Conservation (phyloP, 1,284 basidiomycete genomes). For the Ustilago crameri region DNA sequence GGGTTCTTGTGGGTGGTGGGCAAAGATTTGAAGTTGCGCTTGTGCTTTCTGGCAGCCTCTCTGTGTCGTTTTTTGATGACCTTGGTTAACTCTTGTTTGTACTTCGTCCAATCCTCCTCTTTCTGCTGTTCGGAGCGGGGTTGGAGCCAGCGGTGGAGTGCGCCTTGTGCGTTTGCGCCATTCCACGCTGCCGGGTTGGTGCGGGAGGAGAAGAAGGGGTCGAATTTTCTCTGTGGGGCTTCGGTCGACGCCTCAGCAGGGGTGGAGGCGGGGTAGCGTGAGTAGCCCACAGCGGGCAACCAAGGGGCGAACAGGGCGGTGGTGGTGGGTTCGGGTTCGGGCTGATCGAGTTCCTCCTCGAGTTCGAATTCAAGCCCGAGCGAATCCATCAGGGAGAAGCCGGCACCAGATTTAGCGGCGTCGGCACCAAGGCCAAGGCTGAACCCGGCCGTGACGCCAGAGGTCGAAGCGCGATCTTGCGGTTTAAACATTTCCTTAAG, state of each 20-base stretch:
- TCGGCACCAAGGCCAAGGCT: constrained; percentile 19
- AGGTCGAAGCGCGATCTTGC: constrained; percentile 29
- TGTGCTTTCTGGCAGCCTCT: constrained; percentile 57
- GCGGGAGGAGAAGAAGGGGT: constrained; percentile 20
- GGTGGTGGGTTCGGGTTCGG: constrained; percentile 3
- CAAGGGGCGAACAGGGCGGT: not conserved
- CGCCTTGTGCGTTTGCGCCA: constrained; percentile 10
- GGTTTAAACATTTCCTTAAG: constrained; percentile 65
- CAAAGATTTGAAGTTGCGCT: constrained; percentile 26
- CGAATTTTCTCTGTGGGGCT: constrained; percentile 6
- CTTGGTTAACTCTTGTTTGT: constrained; percentile 48
- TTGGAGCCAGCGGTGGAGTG: constrained; percentile 38
- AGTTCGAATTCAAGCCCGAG: constrained; percentile 53
- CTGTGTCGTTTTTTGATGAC: constrained; percentile 59
- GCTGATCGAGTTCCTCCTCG: constrained; percentile 34
- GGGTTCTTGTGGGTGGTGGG: constrained; percentile 4
- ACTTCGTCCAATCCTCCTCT: constrained; percentile 35
- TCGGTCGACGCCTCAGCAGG: constrained; percentile 4
- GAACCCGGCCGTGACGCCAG: constrained; percentile 18
- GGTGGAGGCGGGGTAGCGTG: constrained; percentile 7
- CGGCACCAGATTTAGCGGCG: constrained; percentile 10
- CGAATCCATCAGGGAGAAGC: constrained; percentile 59
- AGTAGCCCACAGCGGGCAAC: not conserved
- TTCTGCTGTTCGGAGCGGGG: constrained; percentile 41
- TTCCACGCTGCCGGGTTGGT: constrained; percentile 19